A percentile compares a stretch with the other conserved stretches of the same genome.
phyloP scores from a whole-genome alignment of 345 rosid genomes.

The Populus deltoides region DNA sequence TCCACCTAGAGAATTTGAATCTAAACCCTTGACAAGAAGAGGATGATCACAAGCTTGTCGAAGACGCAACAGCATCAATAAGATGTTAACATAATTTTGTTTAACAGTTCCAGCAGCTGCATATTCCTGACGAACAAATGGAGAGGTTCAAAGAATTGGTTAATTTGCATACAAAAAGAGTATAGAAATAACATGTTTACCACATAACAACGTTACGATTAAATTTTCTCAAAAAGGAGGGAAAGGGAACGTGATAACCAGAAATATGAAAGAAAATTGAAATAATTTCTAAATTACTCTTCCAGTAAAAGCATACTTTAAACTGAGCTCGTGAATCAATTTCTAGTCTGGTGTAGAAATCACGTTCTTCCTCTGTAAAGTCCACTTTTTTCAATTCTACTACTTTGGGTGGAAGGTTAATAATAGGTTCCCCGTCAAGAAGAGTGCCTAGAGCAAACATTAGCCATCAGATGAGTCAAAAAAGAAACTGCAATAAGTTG shows the following conservation, averaged over 20 bases:
- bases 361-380: conserved; percentile 77
- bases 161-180: neutral
- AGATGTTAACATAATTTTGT: conserved; percentile 90
- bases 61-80: conserved; percentile 96
- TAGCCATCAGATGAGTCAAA: conserved; percentile 7
- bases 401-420: conserved; percentile 71
- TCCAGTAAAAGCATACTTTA: conserved; percentile 45
- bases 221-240: neutral
- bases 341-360: conserved; percentile 79
- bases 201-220: neutral
- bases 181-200: neutral
- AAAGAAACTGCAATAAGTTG: conserved; percentile 1
- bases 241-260: neutral
- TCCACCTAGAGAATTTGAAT: conserved; percentile 53
- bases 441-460: conserved; percentile 52
- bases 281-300: neutral
- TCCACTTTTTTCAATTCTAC: conserved; percentile 79
- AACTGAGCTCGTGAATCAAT: conserved; percentile 80
- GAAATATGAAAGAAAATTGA: neutral
- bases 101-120: conserved; percentile 98
- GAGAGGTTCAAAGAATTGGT: neutral
- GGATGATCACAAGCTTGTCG: conserved; percentile 99
- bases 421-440: conserved; percentile 88
- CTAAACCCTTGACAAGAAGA: conserved; percentile 77
- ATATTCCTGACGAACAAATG: conserved; percentile 63